Conservation (phyloP, 352 stramenopile species). For the Phytophthora megakarya region DNA sequence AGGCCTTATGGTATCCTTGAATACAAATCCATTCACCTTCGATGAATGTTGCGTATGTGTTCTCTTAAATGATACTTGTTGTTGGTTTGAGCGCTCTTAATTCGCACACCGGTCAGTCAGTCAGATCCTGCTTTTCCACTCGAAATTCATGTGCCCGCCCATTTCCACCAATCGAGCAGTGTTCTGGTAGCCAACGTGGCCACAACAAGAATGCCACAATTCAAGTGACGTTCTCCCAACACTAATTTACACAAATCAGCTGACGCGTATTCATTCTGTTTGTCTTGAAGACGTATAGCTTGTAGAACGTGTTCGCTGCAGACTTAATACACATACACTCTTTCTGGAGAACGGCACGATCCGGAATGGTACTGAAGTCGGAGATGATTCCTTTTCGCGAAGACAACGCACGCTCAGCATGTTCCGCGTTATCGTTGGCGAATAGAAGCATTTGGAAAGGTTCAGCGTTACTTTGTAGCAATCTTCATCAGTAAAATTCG, state of each 20-base stretch:
- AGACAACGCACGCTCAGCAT: too few relatives aligned
- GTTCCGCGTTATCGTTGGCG: too few relatives aligned
- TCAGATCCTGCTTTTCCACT: not conserved
- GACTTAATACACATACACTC: constrained; percentile 4
- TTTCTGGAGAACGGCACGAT: constrained; percentile 4
- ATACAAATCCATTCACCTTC: too few relatives aligned
- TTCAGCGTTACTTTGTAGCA: too few relatives aligned
- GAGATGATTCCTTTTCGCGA: too few relatives aligned
- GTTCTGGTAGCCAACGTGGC: constrained; percentile 13
- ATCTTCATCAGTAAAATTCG: too few relatives aligned
- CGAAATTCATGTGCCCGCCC: not conserved
- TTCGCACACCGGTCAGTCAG: constrained; percentile 4
- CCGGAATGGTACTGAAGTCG: constrained; percentile 6
- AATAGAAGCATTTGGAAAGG: too few relatives aligned
- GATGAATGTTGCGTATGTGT: constrained; percentile 2
- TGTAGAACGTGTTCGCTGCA: not conserved
- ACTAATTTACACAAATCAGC: not conserved
- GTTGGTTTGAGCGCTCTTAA: constrained; percentile 10
- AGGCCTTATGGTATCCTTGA: too few relatives aligned
- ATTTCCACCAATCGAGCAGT: not conserved
- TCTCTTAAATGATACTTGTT: constrained; percentile 4
- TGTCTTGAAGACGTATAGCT: constrained; percentile 10
- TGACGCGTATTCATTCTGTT: not conserved
- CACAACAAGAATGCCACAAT: constrained; percentile 6
- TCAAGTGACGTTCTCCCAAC: not conserved